Evolutionary conservation across 208 protist genomes (phyloP), one percentile per base, ranked within the genome.

Genomic region (Acanthamoeba rhysodes): DNA sequence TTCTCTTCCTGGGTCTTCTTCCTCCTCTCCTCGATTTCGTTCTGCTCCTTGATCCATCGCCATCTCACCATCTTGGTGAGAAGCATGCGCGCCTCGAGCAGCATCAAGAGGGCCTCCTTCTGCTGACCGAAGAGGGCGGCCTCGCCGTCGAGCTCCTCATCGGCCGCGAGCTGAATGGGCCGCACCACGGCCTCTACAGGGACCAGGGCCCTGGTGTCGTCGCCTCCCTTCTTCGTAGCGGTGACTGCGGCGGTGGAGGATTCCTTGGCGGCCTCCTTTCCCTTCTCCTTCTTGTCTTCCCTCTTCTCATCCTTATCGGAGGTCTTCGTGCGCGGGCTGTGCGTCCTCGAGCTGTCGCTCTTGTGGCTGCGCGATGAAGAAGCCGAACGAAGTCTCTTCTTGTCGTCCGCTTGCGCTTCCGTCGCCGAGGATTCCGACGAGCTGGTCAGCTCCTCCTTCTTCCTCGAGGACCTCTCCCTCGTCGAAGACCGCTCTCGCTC

Each of bases 31-130:
- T 93, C 96, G 88, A 93, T 90, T 53, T 93, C 84, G 55, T 96
- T 94, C 90, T 95, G 92, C 24, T 95, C 96, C 95, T 93, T 96
- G 32, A 95, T 95, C 84, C 93, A 95, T 95, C 90, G 95, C 88
- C 94, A 95, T 34, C 95, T 93, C 70, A 96, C 94, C 94, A 97
- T 96, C 57, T 96, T 94, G 72, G 95, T 70, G 12, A 97, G 68
- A 6, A 97, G 88, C 78, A 96, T 94, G 66, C 96, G 91, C 8
- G 96, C 93, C 64, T 96, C 84, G 29, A 97, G 92, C 2, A 97
- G 48, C 22, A 97, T 92, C 8, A 97, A 55, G 16, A 96, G 87
- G 70, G 87, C 93, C 41, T 96, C 96, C 90, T 88, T 88, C 94
- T 93, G 87, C 88, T 96, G 9, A 34, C 88, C 95, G n/a, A 95